Evolutionary conservation across 495 filamentous ascomycete species (phyloP).

Genomic region (Trypethelium eluteriae): DNA sequence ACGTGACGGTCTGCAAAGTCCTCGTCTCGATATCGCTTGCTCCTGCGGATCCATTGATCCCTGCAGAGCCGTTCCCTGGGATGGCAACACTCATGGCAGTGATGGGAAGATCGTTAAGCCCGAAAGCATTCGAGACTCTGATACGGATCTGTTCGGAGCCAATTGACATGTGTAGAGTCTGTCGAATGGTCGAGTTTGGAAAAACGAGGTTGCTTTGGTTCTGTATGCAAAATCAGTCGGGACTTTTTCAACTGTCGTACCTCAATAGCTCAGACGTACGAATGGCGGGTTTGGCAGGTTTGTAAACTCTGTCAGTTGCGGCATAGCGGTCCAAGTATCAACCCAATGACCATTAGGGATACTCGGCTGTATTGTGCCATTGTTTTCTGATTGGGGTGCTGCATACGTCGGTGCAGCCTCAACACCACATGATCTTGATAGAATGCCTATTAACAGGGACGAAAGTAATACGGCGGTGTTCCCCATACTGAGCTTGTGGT

Average conservation of each 20-base stretch:
- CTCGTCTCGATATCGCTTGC: conserved; percentile 44
- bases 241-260: background rate
- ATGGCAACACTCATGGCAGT: conserved; percentile 52
- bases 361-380: conserved; percentile 3
- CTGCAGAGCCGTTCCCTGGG: conserved; percentile 33
- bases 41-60: conserved; percentile 40
- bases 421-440: background rate
- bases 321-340: conserved; percentile 59
- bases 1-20: conserved; percentile 48
- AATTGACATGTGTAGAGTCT: conserved; percentile 56
- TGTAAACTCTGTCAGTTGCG: conserved; percentile 54
- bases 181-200: conserved; percentile 55
- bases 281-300: conserved; percentile 56
- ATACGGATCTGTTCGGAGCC: conserved; percentile 50
- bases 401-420: background rate
- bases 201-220: conserved; percentile 34
- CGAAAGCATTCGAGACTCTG: conserved; percentile 62
- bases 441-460: background rate
- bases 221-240: conserved; percentile 25
- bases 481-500: background rate
- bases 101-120: conserved; percentile 52
- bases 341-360: conserved; percentile 49
- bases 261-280: conserved; percentile 37
- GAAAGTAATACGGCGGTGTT: background rate
- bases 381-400: background rate